Evolutionary conservation across 306 rosid genomes (phyloP).

Genomic region (Citrullus colocynthis): DNA sequence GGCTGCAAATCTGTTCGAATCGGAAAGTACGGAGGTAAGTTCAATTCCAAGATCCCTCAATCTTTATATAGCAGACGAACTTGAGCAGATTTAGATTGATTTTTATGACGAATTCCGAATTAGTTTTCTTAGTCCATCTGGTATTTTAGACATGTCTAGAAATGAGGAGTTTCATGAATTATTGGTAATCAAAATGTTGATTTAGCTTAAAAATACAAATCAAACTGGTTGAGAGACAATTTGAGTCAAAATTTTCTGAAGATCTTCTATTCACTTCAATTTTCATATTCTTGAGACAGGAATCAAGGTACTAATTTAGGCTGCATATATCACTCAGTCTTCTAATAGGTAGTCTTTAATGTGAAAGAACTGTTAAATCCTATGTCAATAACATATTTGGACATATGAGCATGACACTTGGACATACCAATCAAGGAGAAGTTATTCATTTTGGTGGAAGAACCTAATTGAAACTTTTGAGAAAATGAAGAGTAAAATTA

Average conservation of each 20-base stretch:
- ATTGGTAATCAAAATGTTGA: not conserved
- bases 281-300: not conserved
- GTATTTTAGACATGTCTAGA: not conserved
- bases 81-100: not conserved
- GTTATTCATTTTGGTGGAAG: not conserved
- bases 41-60: not conserved
- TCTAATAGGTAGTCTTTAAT: not conserved
- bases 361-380: not conserved
- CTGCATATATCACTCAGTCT: not conserved
- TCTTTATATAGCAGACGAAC: not conserved
- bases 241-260: not conserved
- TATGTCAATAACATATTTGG: not conserved
- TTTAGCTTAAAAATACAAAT: not conserved
- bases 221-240: not conserved
- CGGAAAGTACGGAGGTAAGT: not conserved
- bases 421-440: not conserved
- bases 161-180: not conserved
- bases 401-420: not conserved
- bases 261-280: not conserved
- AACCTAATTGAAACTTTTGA: not conserved
- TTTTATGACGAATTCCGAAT: not conserved
- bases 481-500: not conserved
- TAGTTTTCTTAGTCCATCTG: not conserved
- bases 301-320: not conserved
- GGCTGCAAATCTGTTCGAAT: conserved; percentile 10